Base-by-base conservation (phyloP, 2,329 filamentous ascomycete genomes). In the Colletotrichum agaves region DNA sequence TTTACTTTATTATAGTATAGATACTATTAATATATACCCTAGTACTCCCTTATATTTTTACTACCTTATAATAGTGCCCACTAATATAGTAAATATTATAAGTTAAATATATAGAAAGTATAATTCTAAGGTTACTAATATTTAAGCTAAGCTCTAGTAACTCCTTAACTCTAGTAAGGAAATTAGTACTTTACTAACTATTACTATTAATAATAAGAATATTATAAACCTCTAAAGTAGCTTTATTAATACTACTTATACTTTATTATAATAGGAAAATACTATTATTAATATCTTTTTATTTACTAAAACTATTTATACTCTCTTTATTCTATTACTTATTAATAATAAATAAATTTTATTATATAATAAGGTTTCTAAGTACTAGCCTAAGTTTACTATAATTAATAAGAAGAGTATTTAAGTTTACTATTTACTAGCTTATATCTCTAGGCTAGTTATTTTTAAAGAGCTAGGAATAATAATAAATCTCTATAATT, bases 361-460 rank as follows among this genome's bases (percentile, higher is more conserved):
- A 59, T 71, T 76, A 1, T 67, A 79, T 50, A 80, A 75, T 13
- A 77, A 77, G 2, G 79, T 84, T 1, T 69, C 78, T 1, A 74
- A 76, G 43, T 80, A 83, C 73, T 84, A 82, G 82, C 82, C 82
- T 1, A 82, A 83, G 49, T 84, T 84, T 61, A 79, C 73, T 0
- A 74, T 69, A 12, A 79, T 80, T 21, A 81, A 80, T 39, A 83
- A 83, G 55, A 72, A 79, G 43, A 70, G 78, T 13, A 71, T 83
- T 49, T 69, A 76, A 11, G 77, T 83, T 7, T 74, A 76, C 1
- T 81, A 84, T 64, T 12, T 82, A 2, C 72, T 84, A 11, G 76
- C 76, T 1, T 82, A 84, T 69, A 79, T 75, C 0, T 75, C 81
- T 0, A 76, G 79, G 6, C 61, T 81, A 2, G 68, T 77, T 2